Percentiles rank a stretch among this genome's conserved stretches.
phyloP scores from a whole-genome alignment of 1,284 basidiomycete species.

The Vanrija sp. region DNA sequence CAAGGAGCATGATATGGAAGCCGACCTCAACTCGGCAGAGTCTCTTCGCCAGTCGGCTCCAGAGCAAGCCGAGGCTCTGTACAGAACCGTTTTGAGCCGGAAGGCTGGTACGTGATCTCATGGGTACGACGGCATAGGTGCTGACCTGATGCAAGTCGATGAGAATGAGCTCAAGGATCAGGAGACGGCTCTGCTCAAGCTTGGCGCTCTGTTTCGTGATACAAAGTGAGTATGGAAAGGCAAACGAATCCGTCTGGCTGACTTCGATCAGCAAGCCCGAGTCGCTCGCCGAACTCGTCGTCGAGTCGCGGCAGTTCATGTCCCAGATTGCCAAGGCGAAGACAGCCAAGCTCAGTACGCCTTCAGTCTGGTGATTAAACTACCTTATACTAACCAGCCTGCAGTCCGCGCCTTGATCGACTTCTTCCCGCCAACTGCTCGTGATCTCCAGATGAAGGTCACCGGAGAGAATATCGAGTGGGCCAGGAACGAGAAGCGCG shows the following conservation, averaged over 20 bases:
- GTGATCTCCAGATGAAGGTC: constrained; percentile 76
- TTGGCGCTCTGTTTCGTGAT: constrained; percentile 85
- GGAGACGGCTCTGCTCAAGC: constrained; percentile 77
- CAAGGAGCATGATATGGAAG: constrained; percentile 21
- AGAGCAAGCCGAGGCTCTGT: constrained; percentile 37
- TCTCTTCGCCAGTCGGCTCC: constrained; percentile 28
- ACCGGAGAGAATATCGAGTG: constrained; percentile 88
- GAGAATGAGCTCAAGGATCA: constrained; percentile 71
- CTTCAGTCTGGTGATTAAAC: no score
- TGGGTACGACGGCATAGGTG: neutral
- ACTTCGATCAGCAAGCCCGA: constrained; percentile 65
- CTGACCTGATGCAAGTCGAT: constrained; percentile 37
- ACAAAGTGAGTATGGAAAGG: constrained; percentile 59
- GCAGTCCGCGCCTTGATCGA: constrained; percentile 87
- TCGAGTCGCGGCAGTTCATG: constrained; percentile 83
- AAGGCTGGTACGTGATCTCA: constrained; percentile 32
- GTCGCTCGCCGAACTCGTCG: constrained; percentile 82
- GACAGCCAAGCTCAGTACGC: constrained; percentile 90
- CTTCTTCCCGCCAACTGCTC: constrained; percentile 75
- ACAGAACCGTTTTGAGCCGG: constrained; percentile 31
- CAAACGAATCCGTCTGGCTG: neutral
- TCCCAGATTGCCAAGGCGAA: constrained; percentile 95
- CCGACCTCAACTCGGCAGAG: constrained; percentile 31
- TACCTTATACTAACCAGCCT: neutral
- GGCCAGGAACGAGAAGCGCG: constrained; percentile 87